Evolutionary conservation across 257 asterid genomes (phyloP), one percentile per base, ranked within the genome.

Genomic region (Datura wrightii): DNA sequence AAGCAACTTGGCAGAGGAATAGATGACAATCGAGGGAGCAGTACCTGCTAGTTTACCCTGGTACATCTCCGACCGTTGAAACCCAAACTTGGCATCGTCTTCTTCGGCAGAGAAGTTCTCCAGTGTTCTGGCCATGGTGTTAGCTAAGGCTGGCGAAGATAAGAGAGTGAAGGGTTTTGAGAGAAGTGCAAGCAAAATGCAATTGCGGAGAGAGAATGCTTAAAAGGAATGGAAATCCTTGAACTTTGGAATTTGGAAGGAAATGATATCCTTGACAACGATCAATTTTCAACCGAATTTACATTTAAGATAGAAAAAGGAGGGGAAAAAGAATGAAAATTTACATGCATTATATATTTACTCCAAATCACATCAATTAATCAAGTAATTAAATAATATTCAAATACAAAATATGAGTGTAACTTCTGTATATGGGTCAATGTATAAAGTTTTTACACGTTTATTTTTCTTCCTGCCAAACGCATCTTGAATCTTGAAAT

Each of bases 1-100:
- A n/a, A n/a, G n/a, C n/a, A n/a, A 90, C 91, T 93, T 92, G 93
- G 89, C 95, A 90, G 86, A 97, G 98, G 91, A 97, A 97, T 67
- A 94, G 67, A 90, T 97, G 99, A 83, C 99, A 97, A 1, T 90
- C 94, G 92, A 89, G 85, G 90, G 87, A 81, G 92, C 95, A 46
- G 96, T 91, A 44, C 94, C 97, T 76, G 93, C 88, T 82, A 97
- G 93, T 79, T 87, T 89, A 87, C 55, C 56, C 71, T 86, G 18
- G 88, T 86, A 91, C 99, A 97, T 95, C 92, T 97, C 99, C 76
- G 86, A 54, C 19, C 99, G 92, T 55, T 92, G 90, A 86, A 97
- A 97, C 52, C 99, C 99, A 87, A 79, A 97, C 87, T 92, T 88
- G 50, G 81, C 86, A 81, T 18, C 89, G 36, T 89, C 96, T 0